Percentiles rank a stretch among this genome's conserved stretches.
phyloP scores from a whole-genome alignment of 345 rosid genomes.

The Psidium friedrichsthalianum region DNA sequence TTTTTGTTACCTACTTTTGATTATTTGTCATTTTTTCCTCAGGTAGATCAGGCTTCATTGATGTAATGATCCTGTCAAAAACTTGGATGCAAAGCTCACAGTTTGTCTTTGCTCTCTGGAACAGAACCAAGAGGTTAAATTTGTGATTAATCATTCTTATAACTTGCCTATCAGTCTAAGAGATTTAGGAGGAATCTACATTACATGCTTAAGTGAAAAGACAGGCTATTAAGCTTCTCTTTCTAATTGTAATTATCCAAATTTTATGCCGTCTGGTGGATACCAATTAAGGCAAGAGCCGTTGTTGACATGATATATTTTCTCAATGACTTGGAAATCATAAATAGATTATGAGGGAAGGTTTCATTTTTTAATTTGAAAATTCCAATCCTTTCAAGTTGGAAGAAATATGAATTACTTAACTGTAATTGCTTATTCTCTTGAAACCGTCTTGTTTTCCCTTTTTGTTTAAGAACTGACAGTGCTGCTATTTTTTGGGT shows the following conservation, averaged over 20 bases:
- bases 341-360: background rate
- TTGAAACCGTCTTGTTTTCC: background rate
- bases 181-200: background rate
- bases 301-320: background rate
- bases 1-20: slow-evolving; percentile 1
- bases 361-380: background rate
- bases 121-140: slow-evolving; percentile 37
- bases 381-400: background rate
- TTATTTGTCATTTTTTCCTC: slow-evolving; percentile 11
- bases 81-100: slow-evolving; percentile 64
- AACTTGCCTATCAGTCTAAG: background rate
- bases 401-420: background rate
- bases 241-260: background rate
- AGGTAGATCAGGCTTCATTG: slow-evolving; percentile 31
- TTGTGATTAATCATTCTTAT: background rate
- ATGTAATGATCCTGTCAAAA: slow-evolving; percentile 56
- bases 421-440: background rate
- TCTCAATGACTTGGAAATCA: background rate
- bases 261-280: background rate
- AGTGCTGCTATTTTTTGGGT: background rate
- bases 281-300: background rate
- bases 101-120: slow-evolving; percentile 52
- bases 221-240: background rate
- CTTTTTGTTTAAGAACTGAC: background rate
- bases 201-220: background rate